A percentile compares a stretch with the other conserved stretches of the same genome.
Conservation (phyloP, 2,329 filamentous ascomycete species). For the Fonsecaea nubica region DNA sequence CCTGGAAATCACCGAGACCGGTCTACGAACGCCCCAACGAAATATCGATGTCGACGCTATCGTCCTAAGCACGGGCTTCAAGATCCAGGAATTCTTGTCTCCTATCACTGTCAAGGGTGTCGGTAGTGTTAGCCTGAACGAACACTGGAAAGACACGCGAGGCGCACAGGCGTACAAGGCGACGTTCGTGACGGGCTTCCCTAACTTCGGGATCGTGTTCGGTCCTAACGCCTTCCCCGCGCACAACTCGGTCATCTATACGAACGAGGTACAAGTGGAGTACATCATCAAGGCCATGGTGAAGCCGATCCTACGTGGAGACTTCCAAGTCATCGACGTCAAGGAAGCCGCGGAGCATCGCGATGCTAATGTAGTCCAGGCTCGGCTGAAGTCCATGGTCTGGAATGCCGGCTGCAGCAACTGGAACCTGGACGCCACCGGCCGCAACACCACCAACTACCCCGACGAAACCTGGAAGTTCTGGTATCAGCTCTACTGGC, state of each 20-base stretch:
- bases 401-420: conserved; percentile 56
- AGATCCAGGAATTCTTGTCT: conserved; percentile 46
- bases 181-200: conserved; percentile 64
- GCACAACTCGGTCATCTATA: conserved; percentile 65
- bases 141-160: conserved; percentile 44
- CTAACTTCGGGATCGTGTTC: conserved; percentile 69
- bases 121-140: conserved; percentile 39
- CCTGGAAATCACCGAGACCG: conserved; percentile 17
- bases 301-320: conserved; percentile 57
- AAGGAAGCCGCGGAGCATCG: conserved; percentile 55
- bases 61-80: conserved; percentile 47
- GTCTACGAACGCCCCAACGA: neutral
- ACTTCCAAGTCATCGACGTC: conserved; percentile 55
- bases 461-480: conserved; percentile 41
- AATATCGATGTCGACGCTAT: conserved; percentile 43
- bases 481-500: conserved; percentile 28
- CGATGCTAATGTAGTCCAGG: conserved; percentile 57
- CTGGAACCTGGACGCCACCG: conserved; percentile 57
- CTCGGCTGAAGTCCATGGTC: conserved; percentile 54
- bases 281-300: conserved; percentile 64
- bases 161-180: conserved; percentile 46
- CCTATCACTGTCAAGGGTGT: conserved; percentile 45
- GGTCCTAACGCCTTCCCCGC: conserved; percentile 66
- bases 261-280: conserved; percentile 66
- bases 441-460: conserved; percentile 59